phyloP scores from a whole-genome alignment of 768 basidiomycete species.

The Floccularia luteovirens region DNA sequence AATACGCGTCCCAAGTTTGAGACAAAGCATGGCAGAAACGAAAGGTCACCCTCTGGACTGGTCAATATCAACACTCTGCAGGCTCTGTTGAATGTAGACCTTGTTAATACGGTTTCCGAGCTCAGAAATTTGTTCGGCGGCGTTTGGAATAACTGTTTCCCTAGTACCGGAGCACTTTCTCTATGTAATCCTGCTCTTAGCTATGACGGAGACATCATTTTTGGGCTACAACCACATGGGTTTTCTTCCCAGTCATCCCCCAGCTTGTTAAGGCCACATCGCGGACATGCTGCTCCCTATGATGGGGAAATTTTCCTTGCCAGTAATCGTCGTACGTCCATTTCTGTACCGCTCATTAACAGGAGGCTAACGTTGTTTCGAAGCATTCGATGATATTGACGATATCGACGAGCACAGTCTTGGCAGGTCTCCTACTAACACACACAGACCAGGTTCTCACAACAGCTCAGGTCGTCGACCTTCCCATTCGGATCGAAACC shows the following conservation, averaged over 20 bases:
- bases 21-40: neutral
- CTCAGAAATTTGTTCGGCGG: slow-evolving; percentile 3
- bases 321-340: no score
- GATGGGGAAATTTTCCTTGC: no score
- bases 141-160: slow-evolving; percentile 6
- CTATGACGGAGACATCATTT: slow-evolving; percentile 4
- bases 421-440: no score
- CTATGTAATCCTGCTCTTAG: slow-evolving; percentile 8
- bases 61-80: slow-evolving; percentile 4
- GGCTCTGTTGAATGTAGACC: neutral
- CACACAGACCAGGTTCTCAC: no score
- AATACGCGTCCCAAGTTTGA: neutral
- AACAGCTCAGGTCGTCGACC: no score
- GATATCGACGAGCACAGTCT: no score
- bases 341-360: no score
- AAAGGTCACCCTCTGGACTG: neutral
- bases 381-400: no score
- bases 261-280: neutral
- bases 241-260: slow-evolving; percentile 1
- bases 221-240: slow-evolving; percentile 2
- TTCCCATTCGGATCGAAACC: no score
- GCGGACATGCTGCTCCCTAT: neutral
- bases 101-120: neutral
- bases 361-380: no score
- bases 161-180: slow-evolving; percentile 4